Evolutionary conservation across 116 monocot species (phyloP).

Genomic region (Dioscorea cayenensis): DNA sequence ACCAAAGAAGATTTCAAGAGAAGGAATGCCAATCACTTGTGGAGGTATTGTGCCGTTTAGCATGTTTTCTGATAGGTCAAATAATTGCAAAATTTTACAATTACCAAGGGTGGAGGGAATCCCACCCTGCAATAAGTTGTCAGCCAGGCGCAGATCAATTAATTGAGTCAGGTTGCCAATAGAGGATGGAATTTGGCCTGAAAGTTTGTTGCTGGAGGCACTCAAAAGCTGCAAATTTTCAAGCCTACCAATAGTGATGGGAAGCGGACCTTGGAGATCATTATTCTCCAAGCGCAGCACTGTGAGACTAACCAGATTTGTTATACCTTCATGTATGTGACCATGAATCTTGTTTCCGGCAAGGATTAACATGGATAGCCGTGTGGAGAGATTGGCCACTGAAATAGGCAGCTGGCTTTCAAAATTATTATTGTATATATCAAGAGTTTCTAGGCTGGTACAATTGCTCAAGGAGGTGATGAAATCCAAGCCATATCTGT

Average conservation of each 20-base stretch:
- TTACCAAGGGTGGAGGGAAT: neutral
- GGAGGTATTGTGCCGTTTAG: neutral
- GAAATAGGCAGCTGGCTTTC: neutral
- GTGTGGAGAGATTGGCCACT: neutral
- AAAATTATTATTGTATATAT: neutral
- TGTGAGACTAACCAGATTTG: neutral
- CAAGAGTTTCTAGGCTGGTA: neutral
- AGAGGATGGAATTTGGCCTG: slow-evolving; percentile 21
- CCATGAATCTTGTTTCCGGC: neutral
- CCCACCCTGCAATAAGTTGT: neutral
- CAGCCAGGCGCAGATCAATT: neutral
- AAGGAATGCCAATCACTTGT: neutral
- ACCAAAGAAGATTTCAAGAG: neutral
- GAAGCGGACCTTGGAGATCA: neutral
- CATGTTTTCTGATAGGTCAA: neutral
- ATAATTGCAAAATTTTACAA: neutral
- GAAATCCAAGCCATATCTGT: neutral
- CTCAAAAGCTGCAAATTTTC: slow-evolving; percentile 5
- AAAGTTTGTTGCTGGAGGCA: slow-evolving; percentile 3
- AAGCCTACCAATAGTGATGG: slow-evolving; percentile 1
- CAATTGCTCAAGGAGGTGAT: neutral
- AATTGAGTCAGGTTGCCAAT: slow-evolving; percentile 18
- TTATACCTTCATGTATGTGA: neutral
- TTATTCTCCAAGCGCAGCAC: neutral
- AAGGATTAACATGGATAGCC: neutral